Evolutionary conservation across 805 yeast species (phyloP).

Genomic region (Candida easanensis): DNA sequence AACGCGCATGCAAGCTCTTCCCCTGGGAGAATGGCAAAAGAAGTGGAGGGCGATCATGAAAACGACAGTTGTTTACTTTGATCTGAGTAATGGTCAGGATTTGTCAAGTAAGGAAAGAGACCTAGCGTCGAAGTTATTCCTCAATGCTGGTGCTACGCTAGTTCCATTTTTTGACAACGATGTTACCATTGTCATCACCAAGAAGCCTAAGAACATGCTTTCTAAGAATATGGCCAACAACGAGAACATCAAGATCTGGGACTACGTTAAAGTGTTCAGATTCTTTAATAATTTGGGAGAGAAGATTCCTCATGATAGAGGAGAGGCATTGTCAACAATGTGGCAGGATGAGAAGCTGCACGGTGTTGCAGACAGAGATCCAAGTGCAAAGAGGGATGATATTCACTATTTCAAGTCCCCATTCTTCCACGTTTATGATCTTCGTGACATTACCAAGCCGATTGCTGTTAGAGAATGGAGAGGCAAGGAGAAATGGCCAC

Average conservation of each 20-base stretch:
- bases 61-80: conserved; percentile 56
- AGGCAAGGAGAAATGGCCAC: conserved; percentile 49
- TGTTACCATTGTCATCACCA: conserved; percentile 74
- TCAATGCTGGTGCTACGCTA: conserved; percentile 49
- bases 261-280: conserved; percentile 77
- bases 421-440: conserved; percentile 77
- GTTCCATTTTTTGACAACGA: conserved; percentile 56
- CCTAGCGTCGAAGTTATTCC: conserved; percentile 30
- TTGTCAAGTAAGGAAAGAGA: conserved; percentile 30
- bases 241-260: conserved; percentile 67
- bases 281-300: conserved; percentile 67
- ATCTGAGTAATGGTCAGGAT: conserved; percentile 36
- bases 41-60: conserved; percentile 60
- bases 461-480: conserved; percentile 83
- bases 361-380: conserved; percentile 89
- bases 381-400: conserved; percentile 80
- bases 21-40: conserved; percentile 52
- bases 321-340: conserved; percentile 50
- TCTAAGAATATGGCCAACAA: conserved; percentile 46
- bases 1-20: conserved; percentile 4
- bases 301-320: conserved; percentile 16
- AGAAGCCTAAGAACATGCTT: conserved; percentile 46
- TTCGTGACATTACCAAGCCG: conserved; percentile 75
- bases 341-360: conserved; percentile 79
- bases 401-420: conserved; percentile 74